These are phyloP conservation scores for Sisymbrium irio DNA, from an alignment of 345 rosid genomes.

Conservation along the genomic window DNA sequence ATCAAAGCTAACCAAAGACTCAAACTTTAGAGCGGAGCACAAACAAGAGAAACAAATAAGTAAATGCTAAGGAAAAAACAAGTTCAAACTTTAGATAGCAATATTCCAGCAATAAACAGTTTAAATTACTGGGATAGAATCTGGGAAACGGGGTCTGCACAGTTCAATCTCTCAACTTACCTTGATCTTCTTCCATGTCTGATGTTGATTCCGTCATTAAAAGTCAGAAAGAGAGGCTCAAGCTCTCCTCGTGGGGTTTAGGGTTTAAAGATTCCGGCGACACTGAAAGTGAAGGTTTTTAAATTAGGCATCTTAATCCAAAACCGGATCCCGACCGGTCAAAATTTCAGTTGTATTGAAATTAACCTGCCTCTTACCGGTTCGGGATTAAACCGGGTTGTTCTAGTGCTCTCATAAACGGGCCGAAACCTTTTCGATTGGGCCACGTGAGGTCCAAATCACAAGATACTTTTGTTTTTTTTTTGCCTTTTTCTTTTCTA, in stretches of 20 bases:
- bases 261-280: slow-evolving; percentile 16
- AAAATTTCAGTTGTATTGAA: background rate
- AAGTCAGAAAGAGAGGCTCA: background rate
- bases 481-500: background rate
- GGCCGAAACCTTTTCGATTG: background rate
- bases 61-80: background rate
- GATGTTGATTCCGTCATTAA: slow-evolving; percentile 4
- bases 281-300: background rate
- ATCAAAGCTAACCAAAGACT: background rate
- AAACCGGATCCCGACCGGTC: background rate
- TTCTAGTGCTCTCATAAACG: background rate
- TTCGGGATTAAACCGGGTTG: background rate
- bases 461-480: background rate
- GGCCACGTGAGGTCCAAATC: background rate
- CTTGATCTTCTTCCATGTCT: slow-evolving; percentile 17
- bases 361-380: background rate
- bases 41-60: background rate
- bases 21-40: background rate
- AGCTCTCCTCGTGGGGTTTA: slow-evolving; percentile 18
- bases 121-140: background rate
- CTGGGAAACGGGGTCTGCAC: background rate
- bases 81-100: background rate
- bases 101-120: background rate
- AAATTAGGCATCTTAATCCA: background rate
- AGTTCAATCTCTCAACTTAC: slow-evolving; percentile 6